Percentiles rank a stretch among this genome's conserved stretches.
These are phyloP conservation scores for Neofusicoccum kwambonambiense DNA, from an alignment of 2,329 filamentous ascomycete genomes.

Conservation along the genomic window DNA sequence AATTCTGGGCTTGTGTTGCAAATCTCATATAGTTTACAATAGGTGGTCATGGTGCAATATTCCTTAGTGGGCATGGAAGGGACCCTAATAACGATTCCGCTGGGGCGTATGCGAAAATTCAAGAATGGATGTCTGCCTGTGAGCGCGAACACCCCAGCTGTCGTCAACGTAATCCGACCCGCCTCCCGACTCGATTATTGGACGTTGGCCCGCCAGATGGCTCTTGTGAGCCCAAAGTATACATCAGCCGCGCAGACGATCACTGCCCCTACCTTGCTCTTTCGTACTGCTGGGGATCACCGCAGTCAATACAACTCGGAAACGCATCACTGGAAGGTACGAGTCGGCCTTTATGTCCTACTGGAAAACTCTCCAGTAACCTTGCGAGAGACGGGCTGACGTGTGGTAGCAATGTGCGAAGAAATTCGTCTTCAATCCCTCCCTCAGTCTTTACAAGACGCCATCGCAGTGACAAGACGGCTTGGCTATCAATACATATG, in stretches of 20 bases:
- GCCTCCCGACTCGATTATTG: background rate
- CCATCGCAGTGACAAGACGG: background rate
- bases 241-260: background rate
- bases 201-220: background rate
- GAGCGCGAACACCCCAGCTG: background rate
- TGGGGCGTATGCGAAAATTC: background rate
- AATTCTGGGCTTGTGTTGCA: too few relatives aligned
- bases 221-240: background rate
- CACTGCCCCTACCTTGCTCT: background rate
- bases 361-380: background rate
- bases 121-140: background rate
- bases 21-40: background rate
- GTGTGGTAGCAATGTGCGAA: background rate
- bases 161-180: background rate
- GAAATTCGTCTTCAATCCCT: background rate
- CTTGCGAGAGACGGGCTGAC: too few relatives aligned
- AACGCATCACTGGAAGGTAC: background rate
- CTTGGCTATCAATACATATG: background rate
- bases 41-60: background rate
- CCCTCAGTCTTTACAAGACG: background rate
- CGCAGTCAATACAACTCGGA: background rate
- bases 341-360: too few relatives aligned
- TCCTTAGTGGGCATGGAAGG: background rate
- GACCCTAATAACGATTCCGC: background rate
- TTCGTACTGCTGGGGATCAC: background rate